Percentiles rank a stretch among this genome's conserved stretches.
phyloP scores from a whole-genome alignment of 2,329 filamentous ascomycete species.

The Epichloe festucae region DNA sequence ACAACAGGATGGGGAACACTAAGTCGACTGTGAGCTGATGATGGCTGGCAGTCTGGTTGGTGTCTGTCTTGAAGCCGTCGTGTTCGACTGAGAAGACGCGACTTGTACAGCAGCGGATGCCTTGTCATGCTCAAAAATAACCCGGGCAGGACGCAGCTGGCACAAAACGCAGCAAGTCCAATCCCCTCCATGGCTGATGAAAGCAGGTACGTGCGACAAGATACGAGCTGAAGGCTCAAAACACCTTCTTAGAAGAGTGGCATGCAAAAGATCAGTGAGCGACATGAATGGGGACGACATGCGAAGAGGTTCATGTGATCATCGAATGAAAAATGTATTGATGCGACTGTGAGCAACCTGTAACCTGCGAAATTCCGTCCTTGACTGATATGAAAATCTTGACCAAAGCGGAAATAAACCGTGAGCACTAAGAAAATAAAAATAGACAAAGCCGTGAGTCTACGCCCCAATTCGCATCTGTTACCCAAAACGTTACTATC shows the following conservation, averaged over 20 bases:
- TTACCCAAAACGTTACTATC: slow-evolving; percentile 14
- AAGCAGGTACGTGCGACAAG: neutral
- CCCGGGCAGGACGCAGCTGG: neutral
- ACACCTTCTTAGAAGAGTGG: neutral
- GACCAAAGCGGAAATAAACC: slow-evolving; percentile 2
- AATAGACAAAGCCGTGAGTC: slow-evolving; percentile 7
- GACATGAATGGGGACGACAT: neutral
- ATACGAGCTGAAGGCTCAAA: neutral
- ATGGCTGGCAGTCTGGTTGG: neutral
- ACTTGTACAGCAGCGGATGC: neutral
- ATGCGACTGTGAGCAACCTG: slow-evolving; percentile 1
- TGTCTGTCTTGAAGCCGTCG: neutral
- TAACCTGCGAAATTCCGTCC: neutral
- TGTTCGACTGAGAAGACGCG: neutral
- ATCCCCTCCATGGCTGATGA: neutral
- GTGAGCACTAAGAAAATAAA: slow-evolving; percentile 2
- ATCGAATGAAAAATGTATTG: slow-evolving; percentile 7
- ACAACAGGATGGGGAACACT: neutral
- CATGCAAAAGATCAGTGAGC: neutral
- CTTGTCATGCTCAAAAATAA: neutral
- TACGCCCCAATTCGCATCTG: slow-evolving; percentile 9
- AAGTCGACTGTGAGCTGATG: neutral
- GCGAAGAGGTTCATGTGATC: too few relatives aligned
- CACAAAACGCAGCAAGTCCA: neutral
- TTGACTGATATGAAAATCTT: neutral